Evolutionary conservation across 2,329 filamentous ascomycete species (phyloP), one percentile per base, ranked within the genome.

Genomic region (Talaromyces pinophilus): DNA sequence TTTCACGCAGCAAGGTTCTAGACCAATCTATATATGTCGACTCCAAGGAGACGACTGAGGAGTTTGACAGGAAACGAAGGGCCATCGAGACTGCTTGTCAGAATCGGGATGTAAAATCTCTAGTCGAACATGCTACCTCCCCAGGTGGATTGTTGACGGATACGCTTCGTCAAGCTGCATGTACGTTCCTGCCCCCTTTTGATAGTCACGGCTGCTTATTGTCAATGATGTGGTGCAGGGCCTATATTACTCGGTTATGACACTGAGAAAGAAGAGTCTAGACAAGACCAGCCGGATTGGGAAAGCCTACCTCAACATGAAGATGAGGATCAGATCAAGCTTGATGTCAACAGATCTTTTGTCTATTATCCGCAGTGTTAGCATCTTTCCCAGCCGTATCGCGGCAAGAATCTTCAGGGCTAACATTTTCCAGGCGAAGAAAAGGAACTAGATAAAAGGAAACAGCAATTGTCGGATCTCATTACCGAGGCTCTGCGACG

Each of bases 291-390:
- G 52, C 71, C 69, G 40, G 66, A 77, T 57, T 92, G 90, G 90
- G 80, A 81, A 69, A 74, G 83, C n/a, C 81, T 97, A 48, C 86
- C 90, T 35, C 84, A 79, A n/a, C 95, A 99, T 79, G 82, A 82
- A 40, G 95, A 99, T 73, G 95, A 99, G 78, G 88, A 91, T 60
- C 95, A 99, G 80, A 93, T 99, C 46, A 86, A 89, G 74, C 85
- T 98, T 59, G 95, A 99, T 76, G 95, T 99, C 65, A 88, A 97
- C 79, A 87, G 95, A 65, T 93, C 95, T n/a, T 99, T 99, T 79
- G 90, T 98, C 68, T 96, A 97, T 81, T 99, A 99, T 77, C 95
- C 95, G 13, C 85, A 87, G 69, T 87, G 93, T 95, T 83, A 73
- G 85, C 71, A 44, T 44, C 13, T n/a, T 60, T 54, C 13, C 35